Conservation (phyloP, 257 asterid genomes). For the Solanum piurae region DNA sequence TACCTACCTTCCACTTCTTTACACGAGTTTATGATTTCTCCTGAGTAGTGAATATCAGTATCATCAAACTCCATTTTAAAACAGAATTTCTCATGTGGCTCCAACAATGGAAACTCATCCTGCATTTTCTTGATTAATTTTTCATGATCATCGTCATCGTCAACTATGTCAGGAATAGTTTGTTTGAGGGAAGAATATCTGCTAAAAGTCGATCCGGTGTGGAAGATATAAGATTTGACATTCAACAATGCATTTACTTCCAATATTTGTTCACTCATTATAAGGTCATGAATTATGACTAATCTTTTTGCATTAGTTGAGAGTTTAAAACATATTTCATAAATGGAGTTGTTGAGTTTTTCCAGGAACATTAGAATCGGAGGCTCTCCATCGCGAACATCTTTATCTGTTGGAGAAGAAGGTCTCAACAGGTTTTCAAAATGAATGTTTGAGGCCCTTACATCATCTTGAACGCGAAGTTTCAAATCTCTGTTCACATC, state of each 20-base stretch:
- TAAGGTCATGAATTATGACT: neutral
- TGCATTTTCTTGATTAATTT: neutral
- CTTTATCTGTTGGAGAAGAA: neutral
- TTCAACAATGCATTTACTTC: neutral
- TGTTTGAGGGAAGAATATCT: neutral
- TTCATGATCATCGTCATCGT: neutral
- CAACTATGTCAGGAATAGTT: neutral
- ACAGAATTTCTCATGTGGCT: neutral
- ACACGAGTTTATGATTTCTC: neutral
- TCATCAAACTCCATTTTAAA: neutral
- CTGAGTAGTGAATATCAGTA: rapidly evolving
- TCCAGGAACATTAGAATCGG: neutral
- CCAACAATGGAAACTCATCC: neutral
- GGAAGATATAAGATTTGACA: neutral
- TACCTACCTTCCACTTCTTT: neutral
- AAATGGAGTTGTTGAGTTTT: rapidly evolving
- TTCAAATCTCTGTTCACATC: neutral
- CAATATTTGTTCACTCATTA: rapidly evolving
- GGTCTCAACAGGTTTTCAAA: neutral
- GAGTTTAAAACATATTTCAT: neutral
- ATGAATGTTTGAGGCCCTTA: neutral
- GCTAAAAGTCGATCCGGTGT: neutral
- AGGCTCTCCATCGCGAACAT: neutral
- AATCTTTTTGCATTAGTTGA: neutral
- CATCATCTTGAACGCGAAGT: neutral